Percentiles rank a stretch among this genome's conserved stretches.
These are phyloP conservation scores for Pulveroboletus sp. DNA, from an alignment of 768 basidiomycete species.

Conservation along the genomic window DNA sequence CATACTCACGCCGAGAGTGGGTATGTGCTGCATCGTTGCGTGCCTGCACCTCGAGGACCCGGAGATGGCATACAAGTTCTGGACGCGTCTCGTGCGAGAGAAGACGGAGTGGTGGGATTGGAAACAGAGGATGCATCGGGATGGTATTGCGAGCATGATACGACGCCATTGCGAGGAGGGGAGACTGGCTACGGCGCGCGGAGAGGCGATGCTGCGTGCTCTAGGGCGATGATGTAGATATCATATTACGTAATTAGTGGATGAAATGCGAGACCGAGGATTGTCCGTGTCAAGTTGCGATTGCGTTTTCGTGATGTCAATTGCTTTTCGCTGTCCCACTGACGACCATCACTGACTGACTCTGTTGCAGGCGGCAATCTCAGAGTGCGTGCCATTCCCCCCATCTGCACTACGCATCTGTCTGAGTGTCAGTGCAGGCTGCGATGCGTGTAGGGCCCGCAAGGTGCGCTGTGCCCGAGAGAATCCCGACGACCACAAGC, in stretches of 20 bases:
- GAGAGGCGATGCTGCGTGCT: constrained; percentile 19
- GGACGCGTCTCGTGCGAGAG: constrained; percentile 45
- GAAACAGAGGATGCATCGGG: constrained; percentile 44
- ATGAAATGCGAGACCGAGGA: constrained; percentile 35
- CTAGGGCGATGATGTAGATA: constrained; percentile 17
- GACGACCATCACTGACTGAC: constrained; percentile 33
- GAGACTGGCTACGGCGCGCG: constrained; percentile 18
- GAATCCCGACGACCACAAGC: constrained; percentile 71
- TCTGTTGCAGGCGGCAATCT: constrained; percentile 68
- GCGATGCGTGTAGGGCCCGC: constrained; percentile 82
- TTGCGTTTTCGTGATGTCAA: constrained; percentile 33
- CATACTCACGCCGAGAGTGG: constrained; percentile 45
- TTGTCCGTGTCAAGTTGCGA: constrained; percentile 44
- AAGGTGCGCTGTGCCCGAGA: constrained; percentile 85
- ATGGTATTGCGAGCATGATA: constrained; percentile 38
- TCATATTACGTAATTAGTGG: constrained; percentile 8
- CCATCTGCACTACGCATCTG: constrained; percentile 16
- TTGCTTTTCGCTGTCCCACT: constrained; percentile 22
- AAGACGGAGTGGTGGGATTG: constrained; percentile 48
- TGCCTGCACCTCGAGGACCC: constrained; percentile 51
- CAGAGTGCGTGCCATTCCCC: constrained; percentile 62
- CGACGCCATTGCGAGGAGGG: constrained; percentile 26
- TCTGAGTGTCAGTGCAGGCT: constrained; percentile 52
- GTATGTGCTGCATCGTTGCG: constrained; percentile 47
- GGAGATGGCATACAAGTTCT: constrained; percentile 57